Percentiles rank a stretch among this genome's conserved stretches.
phyloP scores from a whole-genome alignment of 345 rosid species.

The Hibiscus tridactylites region DNA sequence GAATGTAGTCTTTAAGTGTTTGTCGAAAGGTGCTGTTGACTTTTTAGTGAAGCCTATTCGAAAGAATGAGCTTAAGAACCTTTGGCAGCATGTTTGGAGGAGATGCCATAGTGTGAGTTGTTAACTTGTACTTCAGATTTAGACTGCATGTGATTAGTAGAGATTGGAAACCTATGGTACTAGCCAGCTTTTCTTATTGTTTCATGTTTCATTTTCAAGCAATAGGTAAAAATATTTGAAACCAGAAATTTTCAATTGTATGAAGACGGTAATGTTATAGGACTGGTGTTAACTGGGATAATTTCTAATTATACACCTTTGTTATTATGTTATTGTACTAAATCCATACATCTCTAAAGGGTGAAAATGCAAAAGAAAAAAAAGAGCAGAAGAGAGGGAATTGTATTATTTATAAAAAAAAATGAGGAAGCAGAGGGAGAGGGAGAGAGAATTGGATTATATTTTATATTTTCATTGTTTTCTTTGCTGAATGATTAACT shows the following conservation, averaged over 20 bases:
- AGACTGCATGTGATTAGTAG: slow-evolving; percentile 1
- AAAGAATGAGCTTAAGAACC: slow-evolving; percentile 7
- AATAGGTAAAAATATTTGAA: not conserved
- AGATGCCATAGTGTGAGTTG: slow-evolving; percentile 49
- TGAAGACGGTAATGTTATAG: not conserved
- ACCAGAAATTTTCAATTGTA: not conserved
- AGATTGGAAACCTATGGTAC: not conserved
- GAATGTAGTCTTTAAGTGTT: slow-evolving; percentile 48
- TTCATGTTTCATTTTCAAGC: not conserved
- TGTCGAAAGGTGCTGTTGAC: slow-evolving; percentile 56
- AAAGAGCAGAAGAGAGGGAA: not conserved
- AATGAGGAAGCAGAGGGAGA: not conserved
- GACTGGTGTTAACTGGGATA: not conserved
- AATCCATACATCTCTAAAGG: not conserved
- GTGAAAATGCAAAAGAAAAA: not conserved
- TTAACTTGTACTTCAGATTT: slow-evolving; percentile 6
- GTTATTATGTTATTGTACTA: not conserved
- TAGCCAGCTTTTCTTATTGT: not conserved
- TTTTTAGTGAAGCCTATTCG: slow-evolving; percentile 16
- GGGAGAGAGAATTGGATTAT: not conserved
- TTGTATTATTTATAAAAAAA: not conserved
- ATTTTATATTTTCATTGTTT: not conserved
- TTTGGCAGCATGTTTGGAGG: slow-evolving; percentile 18
- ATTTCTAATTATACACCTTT: not conserved
- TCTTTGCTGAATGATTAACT: slow-evolving; percentile 1